Percentiles rank a stretch among this genome's conserved stretches.
phyloP scores from a whole-genome alignment of 1,284 basidiomycete species.

The Psilocybe mexicana region DNA sequence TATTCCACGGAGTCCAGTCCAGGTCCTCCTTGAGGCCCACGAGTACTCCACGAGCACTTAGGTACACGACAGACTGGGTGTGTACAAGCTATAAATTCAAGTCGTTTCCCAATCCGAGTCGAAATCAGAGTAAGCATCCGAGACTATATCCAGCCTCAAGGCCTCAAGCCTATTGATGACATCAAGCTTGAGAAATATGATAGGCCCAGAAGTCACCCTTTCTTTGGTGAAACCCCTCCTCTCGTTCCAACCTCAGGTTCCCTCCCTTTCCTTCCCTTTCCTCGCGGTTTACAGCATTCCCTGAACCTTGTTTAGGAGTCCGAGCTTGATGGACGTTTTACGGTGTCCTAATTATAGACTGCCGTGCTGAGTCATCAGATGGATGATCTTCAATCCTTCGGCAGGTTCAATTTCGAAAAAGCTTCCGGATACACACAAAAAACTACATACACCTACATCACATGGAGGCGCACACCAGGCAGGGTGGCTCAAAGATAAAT shows the following conservation, averaged over 20 bases:
- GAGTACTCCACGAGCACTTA: background rate
- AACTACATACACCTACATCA: background rate
- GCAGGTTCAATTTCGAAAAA: slow-evolving; percentile 4
- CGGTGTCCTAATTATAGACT: slow-evolving; percentile 1
- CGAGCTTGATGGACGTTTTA: background rate
- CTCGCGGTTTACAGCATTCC: background rate
- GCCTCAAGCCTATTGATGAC: too few relatives aligned
- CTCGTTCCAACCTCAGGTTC: background rate
- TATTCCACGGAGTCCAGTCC: background rate
- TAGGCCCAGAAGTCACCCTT: too few relatives aligned
- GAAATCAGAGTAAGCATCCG: too few relatives aligned
- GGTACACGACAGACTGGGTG: background rate
- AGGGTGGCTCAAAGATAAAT: too few relatives aligned
- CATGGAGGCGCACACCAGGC: too few relatives aligned
- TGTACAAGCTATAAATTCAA: background rate
- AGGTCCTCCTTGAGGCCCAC: background rate
- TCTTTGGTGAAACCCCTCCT: background rate
- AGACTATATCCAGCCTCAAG: too few relatives aligned
- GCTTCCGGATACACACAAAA: slow-evolving; percentile 4
- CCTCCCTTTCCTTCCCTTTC: background rate
- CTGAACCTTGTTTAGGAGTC: background rate
- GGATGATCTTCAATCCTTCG: slow-evolving; percentile 17
- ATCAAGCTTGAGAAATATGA: too few relatives aligned
- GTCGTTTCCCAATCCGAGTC: background rate
- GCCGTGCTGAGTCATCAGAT: background rate